A percentile compares a stretch with the other conserved stretches of the same genome.
phyloP scores from a whole-genome alignment of 2,329 filamentous ascomycete species.

The Xylariaceae sp. region DNA sequence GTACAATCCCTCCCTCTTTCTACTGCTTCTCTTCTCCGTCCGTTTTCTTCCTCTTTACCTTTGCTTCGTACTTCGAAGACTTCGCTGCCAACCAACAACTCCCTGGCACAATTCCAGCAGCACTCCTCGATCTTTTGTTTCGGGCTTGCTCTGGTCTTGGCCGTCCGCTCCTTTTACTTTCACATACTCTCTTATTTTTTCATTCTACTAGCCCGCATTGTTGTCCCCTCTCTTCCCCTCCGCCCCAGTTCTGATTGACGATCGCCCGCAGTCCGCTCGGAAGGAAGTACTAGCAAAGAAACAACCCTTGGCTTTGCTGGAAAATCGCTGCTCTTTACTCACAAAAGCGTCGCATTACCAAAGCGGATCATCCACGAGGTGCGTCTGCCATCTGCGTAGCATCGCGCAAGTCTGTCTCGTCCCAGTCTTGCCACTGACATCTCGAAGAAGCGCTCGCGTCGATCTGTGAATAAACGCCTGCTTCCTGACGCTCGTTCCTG shows the following conservation, averaged over 20 bases:
- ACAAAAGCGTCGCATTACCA: not conserved
- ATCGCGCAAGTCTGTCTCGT: not conserved
- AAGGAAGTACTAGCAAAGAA: constrained; percentile 17
- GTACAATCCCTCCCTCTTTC: constrained; percentile 14
- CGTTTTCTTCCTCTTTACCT: constrained; percentile 25
- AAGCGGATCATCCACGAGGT: constrained; percentile 10
- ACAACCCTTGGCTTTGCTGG: constrained; percentile 2
- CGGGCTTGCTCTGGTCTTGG: constrained; percentile 53
- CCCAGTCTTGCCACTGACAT: not conserved
- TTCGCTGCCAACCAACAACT: constrained; percentile 27
- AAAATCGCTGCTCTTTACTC: not conserved
- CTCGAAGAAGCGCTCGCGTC: constrained; percentile 7
- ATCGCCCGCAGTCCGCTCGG: constrained; percentile 21
- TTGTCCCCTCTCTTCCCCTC: constrained; percentile 17
- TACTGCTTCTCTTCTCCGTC: constrained; percentile 22
- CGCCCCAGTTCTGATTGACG: constrained; percentile 24
- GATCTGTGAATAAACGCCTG: constrained; percentile 12
- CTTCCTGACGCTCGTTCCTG: constrained; percentile 7
- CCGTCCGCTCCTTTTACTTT: constrained; percentile 52
- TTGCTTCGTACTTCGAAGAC: constrained; percentile 9
- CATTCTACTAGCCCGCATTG: constrained; percentile 25
- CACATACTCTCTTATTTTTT: constrained; percentile 19
- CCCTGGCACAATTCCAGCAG: constrained; percentile 54
- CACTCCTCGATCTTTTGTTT: constrained; percentile 36
- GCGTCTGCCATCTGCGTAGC: not conserved